These are phyloP conservation scores for Cicer judaicum DNA, from an alignment of 306 rosid species.

Conservation along the genomic window DNA sequence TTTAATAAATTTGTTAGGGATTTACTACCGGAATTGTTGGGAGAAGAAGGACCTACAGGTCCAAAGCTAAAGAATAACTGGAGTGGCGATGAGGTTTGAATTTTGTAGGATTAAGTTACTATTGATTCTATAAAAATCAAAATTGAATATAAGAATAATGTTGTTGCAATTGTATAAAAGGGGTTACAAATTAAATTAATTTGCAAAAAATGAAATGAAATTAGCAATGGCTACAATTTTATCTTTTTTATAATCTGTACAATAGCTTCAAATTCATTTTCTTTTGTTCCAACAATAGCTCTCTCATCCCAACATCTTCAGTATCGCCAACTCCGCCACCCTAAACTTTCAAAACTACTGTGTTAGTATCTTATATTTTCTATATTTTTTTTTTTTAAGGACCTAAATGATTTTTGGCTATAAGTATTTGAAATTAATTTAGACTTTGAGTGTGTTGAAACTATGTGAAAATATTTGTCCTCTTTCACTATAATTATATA, in stretches of 20 bases:
- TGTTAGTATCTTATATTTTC: no score
- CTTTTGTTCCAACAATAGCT: no score
- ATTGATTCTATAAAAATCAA: neutral
- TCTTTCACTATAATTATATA: no score
- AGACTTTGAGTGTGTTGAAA: no score
- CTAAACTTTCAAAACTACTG: no score
- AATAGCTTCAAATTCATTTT: no score
- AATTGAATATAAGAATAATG: neutral
- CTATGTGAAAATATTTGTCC: no score
- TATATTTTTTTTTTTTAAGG: no score
- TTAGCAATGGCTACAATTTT: neutral
- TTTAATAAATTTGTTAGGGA: slow-evolving; percentile 35
- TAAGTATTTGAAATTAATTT: no score
- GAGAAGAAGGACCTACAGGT: slow-evolving; percentile 85
- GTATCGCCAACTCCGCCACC: no score
- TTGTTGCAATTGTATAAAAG: neutral
- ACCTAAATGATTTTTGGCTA: no score
- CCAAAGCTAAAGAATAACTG: slow-evolving; percentile 68
- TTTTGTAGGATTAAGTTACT: neutral
- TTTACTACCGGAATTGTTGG: slow-evolving; percentile 65
- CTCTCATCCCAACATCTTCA: no score
- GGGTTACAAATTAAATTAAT: neutral
- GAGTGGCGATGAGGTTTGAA: slow-evolving; percentile 65
- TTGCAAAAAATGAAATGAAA: neutral
- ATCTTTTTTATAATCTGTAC: neutral